These are phyloP conservation scores for Daedaleopsis sinensis DNA, from an alignment of 768 basidiomycete genomes.

Conservation along the genomic window DNA sequence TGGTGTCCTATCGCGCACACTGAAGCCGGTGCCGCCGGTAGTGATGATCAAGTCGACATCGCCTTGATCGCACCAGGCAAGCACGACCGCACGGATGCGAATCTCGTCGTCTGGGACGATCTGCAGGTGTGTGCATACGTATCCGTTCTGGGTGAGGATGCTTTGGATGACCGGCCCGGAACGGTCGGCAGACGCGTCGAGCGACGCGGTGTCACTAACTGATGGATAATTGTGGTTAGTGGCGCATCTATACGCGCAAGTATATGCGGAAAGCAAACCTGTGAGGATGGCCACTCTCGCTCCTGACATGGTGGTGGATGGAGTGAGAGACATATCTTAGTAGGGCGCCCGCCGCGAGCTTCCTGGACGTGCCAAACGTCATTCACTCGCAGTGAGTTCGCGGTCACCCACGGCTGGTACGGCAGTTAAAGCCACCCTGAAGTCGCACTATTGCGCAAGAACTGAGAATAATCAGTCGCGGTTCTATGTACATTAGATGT, in stretches of 20 bases:
- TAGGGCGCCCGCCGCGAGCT: not conserved
- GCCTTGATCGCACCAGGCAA: constrained; percentile 45
- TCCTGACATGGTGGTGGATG: constrained; percentile 16
- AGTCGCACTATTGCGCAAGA: not conserved
- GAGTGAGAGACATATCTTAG: not conserved
- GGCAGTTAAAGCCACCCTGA: not conserved
- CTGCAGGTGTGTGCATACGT: constrained; percentile 35
- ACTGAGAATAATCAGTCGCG: no score
- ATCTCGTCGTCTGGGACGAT: constrained; percentile 70
- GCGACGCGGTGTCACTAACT: constrained; percentile 77
- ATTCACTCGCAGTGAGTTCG: not conserved
- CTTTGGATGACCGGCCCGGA: constrained; percentile 67
- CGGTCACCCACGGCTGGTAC: no score
- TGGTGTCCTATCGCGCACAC: constrained; percentile 78
- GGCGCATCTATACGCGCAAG: not conserved
- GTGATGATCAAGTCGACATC: constrained; percentile 77
- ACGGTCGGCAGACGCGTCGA: constrained; percentile 52
- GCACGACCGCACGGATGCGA: constrained; percentile 52
- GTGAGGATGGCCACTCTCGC: constrained; percentile 34
- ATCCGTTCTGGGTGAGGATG: constrained; percentile 45
- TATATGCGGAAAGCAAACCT: constrained; percentile 20
- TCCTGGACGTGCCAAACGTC: not conserved
- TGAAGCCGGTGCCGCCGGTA: constrained; percentile 89
- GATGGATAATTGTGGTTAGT: not conserved
- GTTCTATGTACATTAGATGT: no score